Evolutionary conservation across 768 basidiomycete species (phyloP).

Genomic region (Rhodocollybia butyracea): DNA sequence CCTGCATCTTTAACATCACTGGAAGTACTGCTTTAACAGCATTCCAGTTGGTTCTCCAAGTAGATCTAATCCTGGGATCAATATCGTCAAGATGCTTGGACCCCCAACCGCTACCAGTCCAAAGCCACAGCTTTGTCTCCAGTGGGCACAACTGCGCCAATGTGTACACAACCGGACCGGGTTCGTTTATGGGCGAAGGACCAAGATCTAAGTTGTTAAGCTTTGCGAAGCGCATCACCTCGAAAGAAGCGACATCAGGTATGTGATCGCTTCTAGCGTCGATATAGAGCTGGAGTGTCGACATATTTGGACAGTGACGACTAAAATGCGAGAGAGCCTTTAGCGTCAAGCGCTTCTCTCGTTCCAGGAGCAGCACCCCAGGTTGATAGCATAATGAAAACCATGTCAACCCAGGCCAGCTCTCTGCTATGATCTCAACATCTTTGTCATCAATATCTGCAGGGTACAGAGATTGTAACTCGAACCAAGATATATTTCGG

Average conservation of each 20-base stretch:
- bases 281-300: not conserved
- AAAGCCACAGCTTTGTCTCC: not conserved
- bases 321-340: not conserved
- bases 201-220: too few relatives aligned
- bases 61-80: not conserved
- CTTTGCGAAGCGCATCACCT: too few relatives aligned
- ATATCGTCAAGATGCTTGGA: not conserved
- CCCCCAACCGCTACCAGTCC: not conserved
- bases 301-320: not conserved
- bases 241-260: not conserved
- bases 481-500: not conserved
- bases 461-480: not conserved
- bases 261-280: not conserved
- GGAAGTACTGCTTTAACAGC: not conserved
- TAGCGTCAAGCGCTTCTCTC: not conserved
- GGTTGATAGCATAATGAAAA: not conserved
- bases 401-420: too few relatives aligned
- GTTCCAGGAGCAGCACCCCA: not conserved
- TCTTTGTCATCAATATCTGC: too few relatives aligned
- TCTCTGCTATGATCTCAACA: too few relatives aligned
- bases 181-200: not conserved
- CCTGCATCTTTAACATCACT: too few relatives aligned
- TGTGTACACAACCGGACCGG: not conserved
- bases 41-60: not conserved
- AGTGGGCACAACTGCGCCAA: not conserved